Base-by-base conservation (phyloP, 768 basidiomycete genomes). In the Serendipita indica region DNA sequence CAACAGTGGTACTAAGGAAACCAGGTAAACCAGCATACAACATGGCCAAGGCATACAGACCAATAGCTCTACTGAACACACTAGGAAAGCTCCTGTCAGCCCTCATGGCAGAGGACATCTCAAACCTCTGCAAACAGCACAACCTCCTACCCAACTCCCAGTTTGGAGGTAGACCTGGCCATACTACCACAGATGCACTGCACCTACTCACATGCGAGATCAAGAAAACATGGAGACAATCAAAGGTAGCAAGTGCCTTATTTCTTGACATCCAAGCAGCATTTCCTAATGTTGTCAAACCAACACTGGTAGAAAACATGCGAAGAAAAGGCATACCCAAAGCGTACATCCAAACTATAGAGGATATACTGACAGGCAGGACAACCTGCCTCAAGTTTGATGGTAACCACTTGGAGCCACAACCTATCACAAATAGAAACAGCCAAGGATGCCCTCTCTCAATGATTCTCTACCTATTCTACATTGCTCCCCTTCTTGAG, bases 201-300 rank as follows among this genome's bases (percentile, higher is more conserved):
- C 37, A 58, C 57, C 57, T 58, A 2, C 33, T 64, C 2, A 32
- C 33, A 1, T n/a, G 58, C 28, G 39, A 14, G 0, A 61, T 67
- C 46, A 59, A 60, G n/a, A 35, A 59, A 14, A 41, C 62, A 1
- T 66, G 74, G 75, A 37, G 69, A 0, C 46, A 58, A 3, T 57
- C 62, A 0, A 67, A 72, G 16, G 75, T 76, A 0, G 72, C 63
- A 0, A 68, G 68, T 0, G 64, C 68, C 0, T 69, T 76, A 0
- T 75, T 73, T 64, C 67, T 76, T 0, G 74, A 78, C 60, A 68
- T 77, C 0, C 65, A 74, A 63, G 75, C 70, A 0, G 73, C 75
- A 1, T 77, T 75, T 62, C 75, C 72, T 0, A 75, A 70, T 59
- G 69, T 68, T 12, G 32, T 18, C 2, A n/a, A 14, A 13, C 45